phyloP scores from a whole-genome alignment of 116 monocot species.

The Trichopus zeylanicus region DNA sequence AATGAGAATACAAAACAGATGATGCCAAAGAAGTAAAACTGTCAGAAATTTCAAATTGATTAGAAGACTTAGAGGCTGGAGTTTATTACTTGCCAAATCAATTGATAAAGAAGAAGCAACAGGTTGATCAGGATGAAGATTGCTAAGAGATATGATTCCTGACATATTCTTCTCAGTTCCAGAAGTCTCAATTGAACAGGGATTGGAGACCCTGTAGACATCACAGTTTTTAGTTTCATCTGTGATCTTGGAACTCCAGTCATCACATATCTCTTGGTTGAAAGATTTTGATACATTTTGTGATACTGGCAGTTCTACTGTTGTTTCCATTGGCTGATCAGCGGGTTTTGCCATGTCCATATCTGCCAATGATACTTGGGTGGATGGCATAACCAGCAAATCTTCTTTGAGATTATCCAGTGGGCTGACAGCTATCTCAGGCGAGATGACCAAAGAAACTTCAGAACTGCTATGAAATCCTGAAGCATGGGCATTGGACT shows the following conservation, averaged over 20 bases:
- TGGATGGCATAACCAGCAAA: slow-evolving; percentile 12
- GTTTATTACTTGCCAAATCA: background rate
- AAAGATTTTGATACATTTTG: slow-evolving; percentile 3
- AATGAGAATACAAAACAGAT: background rate
- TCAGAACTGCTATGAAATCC: slow-evolving; percentile 9
- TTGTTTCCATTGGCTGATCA: slow-evolving; percentile 5
- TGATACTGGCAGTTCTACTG: slow-evolving; percentile 8
- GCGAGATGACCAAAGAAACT: slow-evolving; percentile 9
- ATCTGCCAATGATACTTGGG: slow-evolving; percentile 8
- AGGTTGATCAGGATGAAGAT: slow-evolving; percentile 4
- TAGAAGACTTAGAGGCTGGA: background rate
- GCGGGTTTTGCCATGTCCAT: slow-evolving; percentile 2
- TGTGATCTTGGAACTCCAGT: background rate
- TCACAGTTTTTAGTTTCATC: slow-evolving; percentile 13
- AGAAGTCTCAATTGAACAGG: slow-evolving; percentile 2
- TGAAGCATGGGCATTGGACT: background rate
- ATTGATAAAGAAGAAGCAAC: slow-evolving; percentile 11
- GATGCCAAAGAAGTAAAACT: background rate
- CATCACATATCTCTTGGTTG: slow-evolving; percentile 6
- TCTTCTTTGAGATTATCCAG: slow-evolving; percentile 7
- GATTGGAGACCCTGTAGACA: slow-evolving; percentile 8
- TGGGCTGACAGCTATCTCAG: slow-evolving; percentile 8
- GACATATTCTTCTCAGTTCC: slow-evolving; percentile 5
- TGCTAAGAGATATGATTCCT: slow-evolving; percentile 9
- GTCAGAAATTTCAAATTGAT: background rate